Evolutionary conservation across 305 asterid species (phyloP), one percentile per base, ranked within the genome.

Genomic region (Fraxinus platypoda): DNA sequence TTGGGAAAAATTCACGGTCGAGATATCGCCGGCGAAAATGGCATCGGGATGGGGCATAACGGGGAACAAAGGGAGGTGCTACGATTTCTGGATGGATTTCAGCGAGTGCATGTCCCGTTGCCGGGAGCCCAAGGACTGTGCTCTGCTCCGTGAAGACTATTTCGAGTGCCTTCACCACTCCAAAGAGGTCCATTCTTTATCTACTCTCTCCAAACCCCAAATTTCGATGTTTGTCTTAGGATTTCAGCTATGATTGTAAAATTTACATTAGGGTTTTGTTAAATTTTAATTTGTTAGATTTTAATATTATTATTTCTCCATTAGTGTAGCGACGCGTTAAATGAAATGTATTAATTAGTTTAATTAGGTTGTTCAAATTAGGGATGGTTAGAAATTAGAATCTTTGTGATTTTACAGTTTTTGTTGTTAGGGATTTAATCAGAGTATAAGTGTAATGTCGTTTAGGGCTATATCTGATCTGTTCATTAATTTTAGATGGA

Each of bases 41-140:
- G 98, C 98, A 81, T 95, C 98, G 28, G 98, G 98, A 41, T 95
- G 98, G 98, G 99, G 99, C 77, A 95, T 95, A 74, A 91, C 95
- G 6, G 99, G 99, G 80, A 95, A 93, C 92, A 94, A 94, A 84
- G 98, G 98, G 3, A 88, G 99, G 68, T 95, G 99, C 85, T 94
- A 95, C 85, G 98, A 95, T 87, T 95, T 95, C 91, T 95, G 99
- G 99, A 90, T 91, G 86, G 98, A 94, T 77, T 95, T 95, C 85
- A 95, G 98, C 80, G 98, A 95, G 54, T 95, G 99, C 81, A 95
- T 95, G 98, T 95, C 99, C 30, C 89, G 89, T 33, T 95, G 98
- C 84, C 90, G 97, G 71, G 93, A 92, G 87, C 99, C 99, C 21
- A 93, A 90, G 87, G 99, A 95, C 81, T 95, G 99, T 74, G 68